phyloP scores from a whole-genome alignment of 1,284 basidiomycete species.

The Trichosporon faecale region DNA sequence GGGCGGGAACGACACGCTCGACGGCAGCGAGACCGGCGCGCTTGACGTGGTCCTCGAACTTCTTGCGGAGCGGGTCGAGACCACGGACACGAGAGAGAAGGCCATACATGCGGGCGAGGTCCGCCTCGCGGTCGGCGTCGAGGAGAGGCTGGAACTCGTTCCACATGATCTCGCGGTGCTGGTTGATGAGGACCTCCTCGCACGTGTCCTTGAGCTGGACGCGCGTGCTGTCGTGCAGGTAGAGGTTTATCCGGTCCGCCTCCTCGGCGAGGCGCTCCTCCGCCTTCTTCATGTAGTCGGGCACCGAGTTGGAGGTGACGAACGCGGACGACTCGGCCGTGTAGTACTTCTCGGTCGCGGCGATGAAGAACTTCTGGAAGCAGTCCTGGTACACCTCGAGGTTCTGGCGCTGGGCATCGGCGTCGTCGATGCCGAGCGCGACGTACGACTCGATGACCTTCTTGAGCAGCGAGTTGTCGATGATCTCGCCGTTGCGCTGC shows the following conservation, averaged over 20 bases:
- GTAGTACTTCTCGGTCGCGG: constrained; percentile 87
- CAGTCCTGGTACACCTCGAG: constrained; percentile 92
- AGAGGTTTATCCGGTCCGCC: constrained; percentile 90
- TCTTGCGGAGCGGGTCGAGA: constrained; percentile 84
- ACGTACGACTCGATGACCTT: constrained; percentile 96
- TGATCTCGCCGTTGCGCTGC: constrained; percentile 90
- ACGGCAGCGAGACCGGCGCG: constrained; percentile 79
- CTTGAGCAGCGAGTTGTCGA: constrained; percentile 91
- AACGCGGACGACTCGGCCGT: constrained; percentile 85
- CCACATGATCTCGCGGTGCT: constrained; percentile 84
- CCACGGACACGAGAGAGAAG: constrained; percentile 88
- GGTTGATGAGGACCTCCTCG: constrained; percentile 87
- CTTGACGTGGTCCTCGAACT: constrained; percentile 94
- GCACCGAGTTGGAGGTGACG: constrained; percentile 83
- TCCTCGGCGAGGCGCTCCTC: constrained; percentile 91
- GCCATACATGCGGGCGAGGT: constrained; percentile 92
- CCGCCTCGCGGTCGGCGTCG: constrained; percentile 89
- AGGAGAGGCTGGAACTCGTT: constrained; percentile 91
- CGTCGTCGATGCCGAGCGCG: constrained; percentile 88
- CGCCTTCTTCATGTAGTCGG: constrained; percentile 96
- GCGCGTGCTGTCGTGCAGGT: constrained; percentile 82
- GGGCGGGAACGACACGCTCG: constrained; percentile 62
- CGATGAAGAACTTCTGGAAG: constrained; percentile 86
- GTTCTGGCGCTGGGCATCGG: constrained; percentile 58
- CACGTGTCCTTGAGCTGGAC: constrained; percentile 77